These are phyloP conservation scores for Arthromyces matolae DNA, from an alignment of 768 basidiomycete species.

Conservation along the genomic window DNA sequence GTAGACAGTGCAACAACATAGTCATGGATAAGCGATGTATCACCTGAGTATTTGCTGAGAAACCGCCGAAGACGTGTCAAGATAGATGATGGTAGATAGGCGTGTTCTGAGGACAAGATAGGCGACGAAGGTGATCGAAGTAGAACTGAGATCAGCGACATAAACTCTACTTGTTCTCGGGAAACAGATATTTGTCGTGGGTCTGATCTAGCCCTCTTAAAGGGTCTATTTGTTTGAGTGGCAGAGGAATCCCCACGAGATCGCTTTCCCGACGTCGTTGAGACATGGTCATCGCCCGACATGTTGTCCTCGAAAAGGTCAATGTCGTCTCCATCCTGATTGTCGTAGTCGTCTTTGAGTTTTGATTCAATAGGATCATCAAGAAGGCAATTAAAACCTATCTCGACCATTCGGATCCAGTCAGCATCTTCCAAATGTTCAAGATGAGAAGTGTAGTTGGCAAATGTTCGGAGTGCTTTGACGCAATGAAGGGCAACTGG, in stretches of 20 bases:
- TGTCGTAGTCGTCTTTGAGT: slow-evolving; percentile 30
- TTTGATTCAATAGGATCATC: slow-evolving; percentile 44
- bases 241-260: slow-evolving; percentile 22
- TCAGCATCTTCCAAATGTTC: slow-evolving; percentile 60
- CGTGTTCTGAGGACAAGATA: slow-evolving; percentile 41
- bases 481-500: slow-evolving; percentile 77
- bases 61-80: slow-evolving; percentile 51
- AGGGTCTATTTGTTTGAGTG: slow-evolving; percentile 15
- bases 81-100: slow-evolving; percentile 46
- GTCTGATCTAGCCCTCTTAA: slow-evolving; percentile 16
- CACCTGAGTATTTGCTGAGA: slow-evolving; percentile 59
- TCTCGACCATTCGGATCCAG: slow-evolving; percentile 68
- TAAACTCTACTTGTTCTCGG: slow-evolving; percentile 69
- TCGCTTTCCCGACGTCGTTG: slow-evolving; percentile 35
- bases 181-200: slow-evolving; percentile 29
- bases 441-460: slow-evolving; percentile 70
- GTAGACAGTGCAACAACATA: slow-evolving; percentile 67
- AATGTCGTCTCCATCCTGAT: slow-evolving; percentile 30
- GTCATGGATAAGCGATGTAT: slow-evolving; percentile 77
- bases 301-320: slow-evolving; percentile 31
- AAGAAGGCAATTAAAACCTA: slow-evolving; percentile 77
- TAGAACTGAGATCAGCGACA: slow-evolving; percentile 57
- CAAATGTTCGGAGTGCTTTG: slow-evolving; percentile 66
- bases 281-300: slow-evolving; percentile 20
- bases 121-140: slow-evolving; percentile 58